A percentile compares a stretch with the other conserved stretches of the same genome.
These are phyloP conservation scores for Amphibolis antarctica DNA, from an alignment of 106 monocot genomes.

Conservation along the genomic window DNA sequence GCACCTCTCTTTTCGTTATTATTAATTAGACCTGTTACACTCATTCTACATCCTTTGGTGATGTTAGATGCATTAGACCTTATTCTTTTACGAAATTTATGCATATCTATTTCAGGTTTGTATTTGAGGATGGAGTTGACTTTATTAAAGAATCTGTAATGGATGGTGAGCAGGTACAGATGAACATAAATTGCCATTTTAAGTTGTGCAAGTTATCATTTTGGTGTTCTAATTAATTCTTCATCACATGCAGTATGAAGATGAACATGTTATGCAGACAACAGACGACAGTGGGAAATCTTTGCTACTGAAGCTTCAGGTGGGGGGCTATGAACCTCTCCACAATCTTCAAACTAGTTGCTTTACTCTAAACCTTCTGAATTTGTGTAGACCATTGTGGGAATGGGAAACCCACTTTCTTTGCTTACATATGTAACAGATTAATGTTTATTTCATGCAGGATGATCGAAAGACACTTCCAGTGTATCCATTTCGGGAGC, in stretches of 20 bases:
- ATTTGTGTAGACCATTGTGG: neutral
- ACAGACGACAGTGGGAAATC: conserved; percentile 44
- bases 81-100: conserved; percentile 27
- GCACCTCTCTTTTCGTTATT: neutral
- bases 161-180: conserved; percentile 52
- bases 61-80: conserved; percentile 16
- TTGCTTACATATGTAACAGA: neutral
- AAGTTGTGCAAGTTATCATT: neutral
- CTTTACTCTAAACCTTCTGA: neutral
- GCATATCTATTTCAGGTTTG: conserved; percentile 39
- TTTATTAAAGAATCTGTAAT: conserved; percentile 82
- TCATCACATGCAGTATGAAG: conserved; percentile 37
- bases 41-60: neutral
- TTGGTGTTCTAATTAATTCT: neutral
- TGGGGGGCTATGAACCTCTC: neutral
- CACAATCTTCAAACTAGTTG: neutral
- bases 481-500: conserved; percentile 72
- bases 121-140: conserved; percentile 87
- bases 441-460: conserved; percentile 18
- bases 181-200: neutral
- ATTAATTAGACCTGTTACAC: neutral
- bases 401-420: neutral
- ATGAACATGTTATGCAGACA: conserved; percentile 28
- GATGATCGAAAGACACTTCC: conserved; percentile 82
- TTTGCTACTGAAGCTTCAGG: conserved; percentile 49